phyloP scores from a whole-genome alignment of 2,329 filamentous ascomycete genomes.

The Magnaporthales sp. region DNA sequence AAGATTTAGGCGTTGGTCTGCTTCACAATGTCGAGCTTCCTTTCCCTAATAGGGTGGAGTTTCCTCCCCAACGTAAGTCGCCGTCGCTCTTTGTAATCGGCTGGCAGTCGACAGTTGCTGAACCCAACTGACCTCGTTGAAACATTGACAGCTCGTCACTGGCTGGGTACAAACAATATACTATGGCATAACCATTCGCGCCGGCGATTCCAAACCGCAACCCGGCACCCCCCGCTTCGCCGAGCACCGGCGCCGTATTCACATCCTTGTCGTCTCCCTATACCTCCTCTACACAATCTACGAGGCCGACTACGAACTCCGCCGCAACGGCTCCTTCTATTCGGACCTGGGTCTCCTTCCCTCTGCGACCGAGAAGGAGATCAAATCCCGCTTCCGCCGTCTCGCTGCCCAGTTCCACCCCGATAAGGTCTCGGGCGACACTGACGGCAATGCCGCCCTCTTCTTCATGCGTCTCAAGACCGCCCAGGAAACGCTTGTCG shows the following conservation, averaged over 20 bases:
- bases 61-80: constrained; percentile 43
- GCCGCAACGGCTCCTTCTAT: constrained; percentile 68
- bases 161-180: constrained; percentile 71
- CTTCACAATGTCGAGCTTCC: constrained; percentile 36
- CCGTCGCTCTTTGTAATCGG: constrained; percentile 2
- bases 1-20: neutral
- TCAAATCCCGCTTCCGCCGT: constrained; percentile 79
- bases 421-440: constrained; percentile 58
- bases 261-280: constrained; percentile 69
- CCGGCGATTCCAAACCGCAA: constrained; percentile 71
- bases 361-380: constrained; percentile 60
- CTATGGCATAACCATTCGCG: constrained; percentile 83
- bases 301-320: constrained; percentile 79
- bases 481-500: constrained; percentile 73
- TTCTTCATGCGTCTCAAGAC: constrained; percentile 78
- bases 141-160: constrained; percentile 56
- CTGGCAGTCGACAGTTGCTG: neutral
- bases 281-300: constrained; percentile 92
- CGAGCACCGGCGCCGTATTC: constrained; percentile 71
- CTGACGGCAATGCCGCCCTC: constrained; percentile 22
- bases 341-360: constrained; percentile 62
- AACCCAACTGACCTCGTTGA: neutral
- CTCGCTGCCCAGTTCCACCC: constrained; percentile 68
- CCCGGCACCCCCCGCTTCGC: constrained; percentile 60
- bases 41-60: constrained; percentile 47